Evolutionary conservation across 225 moss, liverwort and hornwort species (phyloP), one percentile per base, ranked within the genome.

Genomic region (Antitrichia curtipendula): DNA sequence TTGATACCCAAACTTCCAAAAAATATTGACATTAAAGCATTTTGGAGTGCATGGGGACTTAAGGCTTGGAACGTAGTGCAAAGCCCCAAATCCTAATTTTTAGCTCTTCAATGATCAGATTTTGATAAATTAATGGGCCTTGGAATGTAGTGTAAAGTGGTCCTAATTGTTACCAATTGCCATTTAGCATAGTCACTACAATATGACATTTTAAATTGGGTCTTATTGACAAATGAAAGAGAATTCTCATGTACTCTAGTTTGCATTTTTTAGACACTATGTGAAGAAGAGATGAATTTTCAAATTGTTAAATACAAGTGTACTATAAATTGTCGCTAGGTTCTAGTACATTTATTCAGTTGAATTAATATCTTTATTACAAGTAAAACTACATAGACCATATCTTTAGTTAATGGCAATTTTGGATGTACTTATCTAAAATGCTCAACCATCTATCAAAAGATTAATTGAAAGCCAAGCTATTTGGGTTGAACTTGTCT

Each of bases 51-150:
- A 22, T 22, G 2, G 12, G 7, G 22, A 38, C 12, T 38, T n/a
- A 5, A 38, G 6, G 7, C 4, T 38, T 66, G 0, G 7, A 0
- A n/a, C 8, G 2, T 66, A 66, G 1, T 23, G 5, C 12, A 0
- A 68, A 68, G 68, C 4, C 1, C 2, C 4, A 2, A 38, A 68
- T 68, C 4, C 12, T 7, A 38, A 18, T 36, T 13, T 38, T 38
- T 12, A 68, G 4, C 7, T n/a, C 36, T n/a, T 1, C 1, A 32
- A 2, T 0, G 11, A 65, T 65, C 11, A n/a, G 9, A 13, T 50
- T 50, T 50, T 50, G 50, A 7, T 13, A n/a, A 11, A 11, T n/a
- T 36, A n/a, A 3, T 66, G 3, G 4, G 12, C 21, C 20, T n/a
- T 21, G 12, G 12, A 0, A 20, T 6, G 11, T n/a, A 65, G 14